Conservation (phyloP, 1,284 basidiomycete species). For the Fomes fomentarius region DNA sequence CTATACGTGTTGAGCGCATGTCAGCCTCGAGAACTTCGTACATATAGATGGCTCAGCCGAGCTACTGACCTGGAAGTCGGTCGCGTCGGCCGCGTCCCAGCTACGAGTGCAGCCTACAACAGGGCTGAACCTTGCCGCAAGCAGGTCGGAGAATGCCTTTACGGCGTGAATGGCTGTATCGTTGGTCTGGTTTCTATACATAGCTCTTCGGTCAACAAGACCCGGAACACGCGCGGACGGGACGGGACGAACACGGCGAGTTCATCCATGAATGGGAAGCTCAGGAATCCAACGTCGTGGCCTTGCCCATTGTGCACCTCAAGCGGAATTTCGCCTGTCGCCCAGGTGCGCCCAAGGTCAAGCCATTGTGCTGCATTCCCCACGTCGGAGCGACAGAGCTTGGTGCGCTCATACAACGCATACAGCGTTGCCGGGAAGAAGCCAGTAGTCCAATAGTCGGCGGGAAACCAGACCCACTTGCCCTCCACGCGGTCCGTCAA, state of each 20-base stretch:
- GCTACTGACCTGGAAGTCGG: slow-evolving; percentile 56
- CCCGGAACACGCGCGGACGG: neutral
- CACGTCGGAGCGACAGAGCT: slow-evolving; percentile 46
- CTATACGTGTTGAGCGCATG: slow-evolving; percentile 29
- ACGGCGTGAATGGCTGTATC: slow-evolving; percentile 40
- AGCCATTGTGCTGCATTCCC: slow-evolving; percentile 46
- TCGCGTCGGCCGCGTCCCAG: slow-evolving; percentile 60
- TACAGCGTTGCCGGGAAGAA: slow-evolving; percentile 70
- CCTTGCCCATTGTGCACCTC: slow-evolving; percentile 49
- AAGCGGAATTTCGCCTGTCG: slow-evolving; percentile 51
- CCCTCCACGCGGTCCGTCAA: slow-evolving; percentile 52
- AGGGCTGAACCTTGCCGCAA: slow-evolving; percentile 44
- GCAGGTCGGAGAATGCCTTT: slow-evolving; percentile 40
- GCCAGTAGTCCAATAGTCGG: slow-evolving; percentile 68
- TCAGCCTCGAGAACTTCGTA: slow-evolving; percentile 1
- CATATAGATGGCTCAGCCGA: neutral
- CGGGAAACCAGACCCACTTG: slow-evolving; percentile 53
- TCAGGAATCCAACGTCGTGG: slow-evolving; percentile 74
- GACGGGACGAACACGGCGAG: slow-evolving; percentile 32
- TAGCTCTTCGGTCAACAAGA: neutral
- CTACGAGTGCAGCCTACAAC: slow-evolving; percentile 50
- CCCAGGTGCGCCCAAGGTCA: slow-evolving; percentile 50
- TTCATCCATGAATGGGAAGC: slow-evolving; percentile 58
- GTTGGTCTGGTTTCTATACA: slow-evolving; percentile 40
- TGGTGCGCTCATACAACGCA: slow-evolving; percentile 53